Conservation (phyloP, 2,329 filamentous ascomycete species). For the Xylaria sp. region DNA sequence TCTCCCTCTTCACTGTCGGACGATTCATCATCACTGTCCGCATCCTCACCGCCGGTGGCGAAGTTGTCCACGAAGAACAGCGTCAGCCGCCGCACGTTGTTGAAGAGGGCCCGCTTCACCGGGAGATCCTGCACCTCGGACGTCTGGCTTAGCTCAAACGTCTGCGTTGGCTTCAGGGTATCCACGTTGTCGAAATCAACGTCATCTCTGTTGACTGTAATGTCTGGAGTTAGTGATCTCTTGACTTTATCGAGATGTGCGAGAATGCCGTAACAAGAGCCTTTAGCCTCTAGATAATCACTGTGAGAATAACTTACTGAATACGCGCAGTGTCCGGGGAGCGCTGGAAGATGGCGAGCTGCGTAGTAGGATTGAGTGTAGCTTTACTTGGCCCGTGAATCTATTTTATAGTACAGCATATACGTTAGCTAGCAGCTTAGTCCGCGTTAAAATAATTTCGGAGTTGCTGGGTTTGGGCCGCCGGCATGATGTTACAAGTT, state of each 20-base stretch:
- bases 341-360: constrained; percentile 76
- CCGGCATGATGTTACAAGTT: not conserved
- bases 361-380: constrained; percentile 89
- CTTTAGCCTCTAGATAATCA: not conserved
- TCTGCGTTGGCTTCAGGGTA: constrained; percentile 78
- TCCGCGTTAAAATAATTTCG: not conserved
- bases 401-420: constrained; percentile 56
- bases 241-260: no score
- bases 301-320: constrained; percentile 53
- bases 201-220: constrained; percentile 77
- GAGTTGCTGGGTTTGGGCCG: not conserved
- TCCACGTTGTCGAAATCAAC: constrained; percentile 84
- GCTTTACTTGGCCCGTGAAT: constrained; percentile 92
- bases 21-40: not conserved
- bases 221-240: constrained; percentile 3
- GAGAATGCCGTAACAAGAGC: not conserved
- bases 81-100: constrained; percentile 81
- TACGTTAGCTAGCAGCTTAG: constrained; percentile 23
- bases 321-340: constrained; percentile 86
- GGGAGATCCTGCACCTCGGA: constrained; percentile 82
- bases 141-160: constrained; percentile 78
- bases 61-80: constrained; percentile 96
- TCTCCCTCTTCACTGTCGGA: constrained; percentile 61
- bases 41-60: constrained; percentile 51
- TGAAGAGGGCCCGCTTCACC: constrained; percentile 89